phyloP scores from a whole-genome alignment of 192 early-diverging fungal genomes.

The Podila verticillata region DNA sequence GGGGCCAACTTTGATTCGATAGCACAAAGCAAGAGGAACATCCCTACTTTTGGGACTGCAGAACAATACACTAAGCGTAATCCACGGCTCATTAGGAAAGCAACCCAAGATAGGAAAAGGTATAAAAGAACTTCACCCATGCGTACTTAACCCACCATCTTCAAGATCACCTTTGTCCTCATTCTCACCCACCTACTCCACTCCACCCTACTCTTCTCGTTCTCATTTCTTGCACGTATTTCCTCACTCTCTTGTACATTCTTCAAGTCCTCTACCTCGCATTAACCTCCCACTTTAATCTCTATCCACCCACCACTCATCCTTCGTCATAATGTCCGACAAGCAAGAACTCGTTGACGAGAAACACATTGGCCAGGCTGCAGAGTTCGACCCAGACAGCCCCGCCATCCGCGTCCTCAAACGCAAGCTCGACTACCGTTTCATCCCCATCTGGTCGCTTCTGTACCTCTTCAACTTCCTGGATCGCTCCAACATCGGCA shows the following conservation, averaged over 20 bases:
- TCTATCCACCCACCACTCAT: not conserved
- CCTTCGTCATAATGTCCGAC: constrained; percentile 9
- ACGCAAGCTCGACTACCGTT: constrained; percentile 66
- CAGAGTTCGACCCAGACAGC: constrained; percentile 17
- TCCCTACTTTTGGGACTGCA: constrained; percentile 9
- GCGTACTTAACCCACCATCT: constrained; percentile 9
- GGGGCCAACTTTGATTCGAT: constrained; percentile 17
- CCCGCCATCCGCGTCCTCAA: constrained; percentile 6
- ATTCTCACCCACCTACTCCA: not conserved
- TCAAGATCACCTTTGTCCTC: constrained; percentile 12
- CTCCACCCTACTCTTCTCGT: constrained; percentile 1
- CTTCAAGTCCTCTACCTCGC: not conserved
- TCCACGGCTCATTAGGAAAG: too few relatives aligned
- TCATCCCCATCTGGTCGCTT: constrained; percentile 66
- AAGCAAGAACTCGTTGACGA: constrained; percentile 18
- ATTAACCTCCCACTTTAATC: not conserved
- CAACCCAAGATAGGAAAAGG: constrained; percentile 7
- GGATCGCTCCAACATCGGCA: constrained; percentile 73
- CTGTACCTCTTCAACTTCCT: constrained; percentile 69
- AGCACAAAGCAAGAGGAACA: not conserved
- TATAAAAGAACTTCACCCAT: constrained; percentile 14
- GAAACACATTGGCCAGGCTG: constrained; percentile 10
- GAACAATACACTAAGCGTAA: constrained; percentile 10
- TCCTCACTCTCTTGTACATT: constrained; percentile 7
- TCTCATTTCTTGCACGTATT: constrained; percentile 6